Conservation (phyloP, 768 basidiomycete genomes). For the Kwoniella shandongensis region DNA sequence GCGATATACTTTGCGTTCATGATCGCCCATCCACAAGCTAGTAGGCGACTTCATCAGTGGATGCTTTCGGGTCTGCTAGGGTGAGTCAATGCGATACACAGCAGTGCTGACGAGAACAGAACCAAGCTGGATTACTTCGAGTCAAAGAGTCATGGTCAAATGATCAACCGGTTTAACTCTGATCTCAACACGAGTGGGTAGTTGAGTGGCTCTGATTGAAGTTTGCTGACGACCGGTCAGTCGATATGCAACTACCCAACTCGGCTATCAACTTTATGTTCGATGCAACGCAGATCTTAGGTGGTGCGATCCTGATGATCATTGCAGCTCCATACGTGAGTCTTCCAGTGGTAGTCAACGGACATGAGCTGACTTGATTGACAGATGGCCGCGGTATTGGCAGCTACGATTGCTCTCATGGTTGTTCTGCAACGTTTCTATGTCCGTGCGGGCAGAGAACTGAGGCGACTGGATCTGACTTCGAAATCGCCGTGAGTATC, state of each 20-base stretch:
- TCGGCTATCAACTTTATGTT: constrained; percentile 16
- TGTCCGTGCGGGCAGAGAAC: constrained; percentile 20
- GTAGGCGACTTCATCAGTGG: constrained; percentile 18
- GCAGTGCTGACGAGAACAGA: not conserved
- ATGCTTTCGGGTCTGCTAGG: constrained; percentile 15
- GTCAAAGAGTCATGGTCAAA: constrained; percentile 10
- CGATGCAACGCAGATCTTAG: constrained; percentile 5
- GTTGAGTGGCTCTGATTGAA: not conserved
- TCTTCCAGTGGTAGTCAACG: not conserved
- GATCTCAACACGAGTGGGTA: constrained; percentile 20
- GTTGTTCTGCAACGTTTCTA: constrained; percentile 24
- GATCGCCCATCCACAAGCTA: constrained; percentile 18
- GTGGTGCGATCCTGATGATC: constrained; percentile 14
- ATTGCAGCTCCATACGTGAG: constrained; percentile 20
- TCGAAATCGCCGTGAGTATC: constrained; percentile 18
- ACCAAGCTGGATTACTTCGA: constrained; percentile 17
- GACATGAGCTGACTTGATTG: not conserved
- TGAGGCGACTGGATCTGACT: constrained; percentile 23
- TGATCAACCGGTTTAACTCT: constrained; percentile 30
- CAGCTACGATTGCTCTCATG: constrained; percentile 6
- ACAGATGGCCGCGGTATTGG: constrained; percentile 25
- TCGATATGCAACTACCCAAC: constrained; percentile 24
- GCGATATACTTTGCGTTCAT: constrained; percentile 13
- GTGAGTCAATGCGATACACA: constrained; percentile 3
- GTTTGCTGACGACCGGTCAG: not conserved